phyloP scores from a whole-genome alignment of 495 filamentous ascomycete species.

The Rhypophila decipiens region DNA sequence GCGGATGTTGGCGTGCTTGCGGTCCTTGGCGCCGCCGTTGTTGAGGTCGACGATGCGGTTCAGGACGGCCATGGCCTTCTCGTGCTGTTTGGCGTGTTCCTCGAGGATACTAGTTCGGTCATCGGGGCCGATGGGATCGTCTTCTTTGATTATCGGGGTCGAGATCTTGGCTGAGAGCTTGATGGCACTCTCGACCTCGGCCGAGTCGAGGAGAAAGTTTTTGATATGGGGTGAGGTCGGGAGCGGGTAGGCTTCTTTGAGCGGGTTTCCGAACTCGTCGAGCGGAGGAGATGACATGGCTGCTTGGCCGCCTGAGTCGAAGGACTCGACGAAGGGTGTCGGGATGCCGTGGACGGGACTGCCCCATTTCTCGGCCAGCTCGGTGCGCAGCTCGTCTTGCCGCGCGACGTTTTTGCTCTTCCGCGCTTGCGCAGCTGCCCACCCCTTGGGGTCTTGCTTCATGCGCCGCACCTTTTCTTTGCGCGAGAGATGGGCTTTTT shows the following conservation, averaged over 20 bases:
- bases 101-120: conserved; percentile 38
- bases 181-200: conserved; percentile 59
- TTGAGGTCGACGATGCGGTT: conserved; percentile 65
- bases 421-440: conserved; percentile 68
- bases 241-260: conserved; percentile 26
- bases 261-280: conserved; percentile 29
- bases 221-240: conserved; percentile 47
- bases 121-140: conserved; percentile 31
- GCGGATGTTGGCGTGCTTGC: conserved; percentile 68
- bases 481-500: conserved; percentile 42
- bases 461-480: conserved; percentile 41
- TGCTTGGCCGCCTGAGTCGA: conserved; percentile 54
- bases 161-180: conserved; percentile 58
- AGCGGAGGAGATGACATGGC: conserved; percentile 24
- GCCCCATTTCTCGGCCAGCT: conserved; percentile 56
- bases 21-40: conserved; percentile 70
- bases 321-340: conserved; percentile 78
- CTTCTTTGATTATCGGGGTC: conserved; percentile 40
- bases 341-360: conserved; percentile 70
- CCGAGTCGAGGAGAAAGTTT: conserved; percentile 65
- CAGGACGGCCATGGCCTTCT: conserved; percentile 58
- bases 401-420: conserved; percentile 73
- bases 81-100: conserved; percentile 41
- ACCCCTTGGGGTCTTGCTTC: conserved; percentile 58
- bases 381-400: conserved; percentile 55